phyloP scores from a whole-genome alignment of 2,329 filamentous ascomycete species.

The Cladophialophora psammophila region DNA sequence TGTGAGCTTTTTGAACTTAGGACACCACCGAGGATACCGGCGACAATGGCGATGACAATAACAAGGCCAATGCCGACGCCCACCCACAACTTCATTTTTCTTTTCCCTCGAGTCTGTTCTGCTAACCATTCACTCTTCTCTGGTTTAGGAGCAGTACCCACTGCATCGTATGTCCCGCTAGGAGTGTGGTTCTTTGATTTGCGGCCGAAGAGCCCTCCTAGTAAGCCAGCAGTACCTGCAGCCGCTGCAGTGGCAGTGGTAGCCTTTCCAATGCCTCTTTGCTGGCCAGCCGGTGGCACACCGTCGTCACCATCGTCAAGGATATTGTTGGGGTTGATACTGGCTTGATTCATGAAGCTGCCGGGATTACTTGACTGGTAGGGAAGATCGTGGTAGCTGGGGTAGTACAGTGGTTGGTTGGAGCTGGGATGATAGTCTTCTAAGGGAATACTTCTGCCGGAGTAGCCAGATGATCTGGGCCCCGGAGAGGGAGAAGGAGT shows the following conservation, averaged over 20 bases:
- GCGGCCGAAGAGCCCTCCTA: conserved; percentile 51
- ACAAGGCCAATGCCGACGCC: conserved; percentile 69
- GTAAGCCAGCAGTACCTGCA: conserved; percentile 51
- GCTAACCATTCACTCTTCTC: conserved; percentile 74
- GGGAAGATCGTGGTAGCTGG: conserved; percentile 66
- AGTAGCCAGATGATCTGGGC: conserved; percentile 43
- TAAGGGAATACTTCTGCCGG: conserved; percentile 60
- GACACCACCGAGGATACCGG: conserved; percentile 76
- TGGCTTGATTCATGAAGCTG: conserved; percentile 52
- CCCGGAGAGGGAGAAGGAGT: conserved; percentile 44
- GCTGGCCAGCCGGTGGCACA: conserved; percentile 65
- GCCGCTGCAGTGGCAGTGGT: conserved; percentile 56
- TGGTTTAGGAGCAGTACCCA: conserved; percentile 47
- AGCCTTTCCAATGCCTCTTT: conserved; percentile 53
- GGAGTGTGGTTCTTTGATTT: conserved; percentile 47
- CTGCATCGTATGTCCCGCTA: conserved; percentile 65
- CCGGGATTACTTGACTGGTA: conserved; percentile 67
- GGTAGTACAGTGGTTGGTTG: conserved; percentile 45
- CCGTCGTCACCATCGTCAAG: conserved; percentile 89
- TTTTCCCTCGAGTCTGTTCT: conserved; percentile 68
- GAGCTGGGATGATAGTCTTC: conserved; percentile 49
- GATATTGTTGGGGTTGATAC: conserved; percentile 75
- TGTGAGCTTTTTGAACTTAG: conserved; percentile 62
- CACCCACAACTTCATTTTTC: conserved; percentile 73
- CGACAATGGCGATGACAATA: conserved; percentile 74